Evolutionary conservation across 768 basidiomycete genomes (phyloP).

Genomic region (Russula compacta): DNA sequence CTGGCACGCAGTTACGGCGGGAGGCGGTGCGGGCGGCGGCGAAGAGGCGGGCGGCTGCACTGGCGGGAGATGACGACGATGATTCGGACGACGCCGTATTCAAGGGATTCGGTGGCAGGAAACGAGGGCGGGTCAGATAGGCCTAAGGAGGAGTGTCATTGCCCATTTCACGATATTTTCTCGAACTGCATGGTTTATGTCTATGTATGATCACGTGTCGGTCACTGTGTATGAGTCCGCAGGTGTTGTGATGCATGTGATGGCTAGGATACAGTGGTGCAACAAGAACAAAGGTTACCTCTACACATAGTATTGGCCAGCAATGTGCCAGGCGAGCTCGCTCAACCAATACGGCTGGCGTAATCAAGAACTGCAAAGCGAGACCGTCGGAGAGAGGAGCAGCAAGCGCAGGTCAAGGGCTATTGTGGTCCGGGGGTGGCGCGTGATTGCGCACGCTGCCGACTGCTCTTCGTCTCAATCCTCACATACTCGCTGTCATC

Average conservation of each 20-base stretch:
- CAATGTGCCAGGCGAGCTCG: neutral
- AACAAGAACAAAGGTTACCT: neutral
- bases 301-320: neutral
- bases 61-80: slow-evolving; percentile 43
- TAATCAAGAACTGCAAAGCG: neutral
- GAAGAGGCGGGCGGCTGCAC: slow-evolving; percentile 9
- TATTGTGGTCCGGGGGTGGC: neutral
- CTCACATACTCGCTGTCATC: slow-evolving; percentile 77
- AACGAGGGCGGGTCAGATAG: slow-evolving; percentile 12
- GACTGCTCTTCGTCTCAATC: slow-evolving; percentile 65
- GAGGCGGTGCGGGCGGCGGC: slow-evolving; percentile 12
- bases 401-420: neutral
- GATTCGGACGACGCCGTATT: slow-evolving; percentile 64
- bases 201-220: too few species aligned
- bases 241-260: neutral
- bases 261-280: slow-evolving; percentile 13
- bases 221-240: too few species aligned
- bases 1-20: slow-evolving; percentile 21
- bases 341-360: too few species aligned
- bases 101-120: slow-evolving; percentile 44
- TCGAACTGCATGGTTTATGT: too few species aligned
- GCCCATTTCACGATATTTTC: too few species aligned
- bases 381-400: neutral
- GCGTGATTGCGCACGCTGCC: slow-evolving; percentile 28
- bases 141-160: too few species aligned